A percentile compares a stretch with the other conserved stretches of the same genome.
phyloP scores from a whole-genome alignment of 768 basidiomycete species.

The Agaricus blazei region DNA sequence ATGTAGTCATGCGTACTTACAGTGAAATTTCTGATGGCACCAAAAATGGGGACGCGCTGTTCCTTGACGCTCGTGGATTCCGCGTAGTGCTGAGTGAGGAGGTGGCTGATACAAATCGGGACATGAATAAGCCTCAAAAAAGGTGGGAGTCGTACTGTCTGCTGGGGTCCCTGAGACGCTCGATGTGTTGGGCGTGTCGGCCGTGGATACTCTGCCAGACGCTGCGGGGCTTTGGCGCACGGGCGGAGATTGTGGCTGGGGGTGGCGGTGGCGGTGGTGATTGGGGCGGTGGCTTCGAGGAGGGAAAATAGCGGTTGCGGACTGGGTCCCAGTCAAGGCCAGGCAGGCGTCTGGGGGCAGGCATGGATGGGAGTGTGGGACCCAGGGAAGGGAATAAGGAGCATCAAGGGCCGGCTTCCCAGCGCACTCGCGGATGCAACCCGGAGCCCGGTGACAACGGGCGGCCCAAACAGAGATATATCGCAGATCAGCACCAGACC shows the following conservation, averaged over 20 bases:
- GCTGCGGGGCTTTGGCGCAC: neutral
- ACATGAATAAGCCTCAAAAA: too few species aligned
- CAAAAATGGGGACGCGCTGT: constrained; percentile 5
- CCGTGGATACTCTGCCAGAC: neutral
- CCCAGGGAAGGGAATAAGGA: neutral
- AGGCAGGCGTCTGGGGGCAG: constrained; percentile 36
- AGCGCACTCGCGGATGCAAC: too few species aligned
- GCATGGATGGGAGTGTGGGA: neutral
- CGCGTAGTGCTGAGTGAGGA: neutral
- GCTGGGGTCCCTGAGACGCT: neutral
- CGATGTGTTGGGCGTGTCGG: neutral
- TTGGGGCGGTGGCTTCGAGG: constrained; percentile 28
- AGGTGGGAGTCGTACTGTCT: constrained; percentile 2
- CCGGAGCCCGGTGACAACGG: too few species aligned
- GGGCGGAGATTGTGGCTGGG: neutral
- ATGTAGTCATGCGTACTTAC: neutral
- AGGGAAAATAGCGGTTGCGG: constrained; percentile 54
- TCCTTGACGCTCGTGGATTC: neutral
- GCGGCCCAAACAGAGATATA: too few species aligned
- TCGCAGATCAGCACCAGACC: too few species aligned
- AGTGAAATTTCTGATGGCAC: constrained; percentile 1
- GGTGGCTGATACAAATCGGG: neutral
- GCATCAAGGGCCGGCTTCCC: neutral
- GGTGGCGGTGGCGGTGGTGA: neutral
- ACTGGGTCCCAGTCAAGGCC: constrained; percentile 53